Percentiles rank a stretch among this genome's conserved stretches.
These are phyloP conservation scores for Tubosaeta sp. DNA, from an alignment of 768 basidiomycete genomes.

Conservation along the genomic window DNA sequence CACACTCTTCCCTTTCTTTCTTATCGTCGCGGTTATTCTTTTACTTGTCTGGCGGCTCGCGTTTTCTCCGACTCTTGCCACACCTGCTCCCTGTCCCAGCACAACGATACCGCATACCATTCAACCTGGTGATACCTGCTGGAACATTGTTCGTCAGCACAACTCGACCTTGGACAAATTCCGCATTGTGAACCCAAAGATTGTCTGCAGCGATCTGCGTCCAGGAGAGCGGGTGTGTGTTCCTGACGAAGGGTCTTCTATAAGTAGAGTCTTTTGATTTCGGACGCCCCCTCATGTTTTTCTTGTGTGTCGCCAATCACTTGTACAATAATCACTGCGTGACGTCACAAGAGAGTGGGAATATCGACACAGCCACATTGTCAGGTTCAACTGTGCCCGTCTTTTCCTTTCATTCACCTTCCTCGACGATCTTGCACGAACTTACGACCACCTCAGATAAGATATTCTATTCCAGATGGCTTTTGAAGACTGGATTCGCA, in stretches of 20 bases:
- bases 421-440: slow-evolving; percentile 23
- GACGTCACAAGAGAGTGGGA: slow-evolving; percentile 23
- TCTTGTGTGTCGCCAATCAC: slow-evolving; percentile 8
- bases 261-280: slow-evolving; percentile 26
- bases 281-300: not conserved
- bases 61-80: slow-evolving; percentile 31
- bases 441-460: slow-evolving; percentile 26
- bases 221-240: slow-evolving; percentile 61
- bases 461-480: slow-evolving; percentile 31
- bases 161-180: slow-evolving; percentile 51
- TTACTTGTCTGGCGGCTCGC: slow-evolving; percentile 63
- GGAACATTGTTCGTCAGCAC: slow-evolving; percentile 51
- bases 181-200: slow-evolving; percentile 45
- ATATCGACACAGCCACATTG: slow-evolving; percentile 18
- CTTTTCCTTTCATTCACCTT: not conserved
- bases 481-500: slow-evolving; percentile 39
- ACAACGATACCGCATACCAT: slow-evolving; percentile 44
- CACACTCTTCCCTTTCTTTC: slow-evolving; percentile 68
- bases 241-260: slow-evolving; percentile 39
- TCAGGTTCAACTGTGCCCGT: slow-evolving; percentile 21
- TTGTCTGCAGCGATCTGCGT: slow-evolving; percentile 55
- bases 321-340: slow-evolving; percentile 18
- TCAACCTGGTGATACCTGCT: slow-evolving; percentile 61
- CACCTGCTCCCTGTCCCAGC: slow-evolving; percentile 29
- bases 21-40: slow-evolving; percentile 58